Evolutionary conservation across 75 land plant species (phyloP).

Genomic region (Pseudotsuga menziesii): DNA sequence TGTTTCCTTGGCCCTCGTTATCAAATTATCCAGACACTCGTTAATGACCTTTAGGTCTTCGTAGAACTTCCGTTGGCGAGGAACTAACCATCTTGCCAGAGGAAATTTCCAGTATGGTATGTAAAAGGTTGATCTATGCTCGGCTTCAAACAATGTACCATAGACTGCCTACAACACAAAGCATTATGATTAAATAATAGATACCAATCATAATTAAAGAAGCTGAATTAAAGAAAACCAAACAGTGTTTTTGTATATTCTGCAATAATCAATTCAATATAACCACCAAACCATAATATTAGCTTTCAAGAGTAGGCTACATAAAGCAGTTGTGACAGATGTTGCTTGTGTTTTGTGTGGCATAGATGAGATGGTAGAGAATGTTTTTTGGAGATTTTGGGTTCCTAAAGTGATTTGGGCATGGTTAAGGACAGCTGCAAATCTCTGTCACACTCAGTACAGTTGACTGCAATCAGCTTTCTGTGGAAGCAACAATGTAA

Average conservation of each 20-base stretch:
- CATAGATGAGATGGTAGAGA: no score
- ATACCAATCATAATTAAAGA: not conserved
- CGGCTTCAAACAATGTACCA: conserved; percentile 98
- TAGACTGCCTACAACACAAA: conserved; percentile 76
- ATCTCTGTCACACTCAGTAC: no score
- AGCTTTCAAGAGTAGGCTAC: no score
- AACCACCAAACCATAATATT: no score
- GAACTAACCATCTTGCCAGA: conserved; percentile 80
- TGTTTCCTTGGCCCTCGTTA: conserved; percentile 83
- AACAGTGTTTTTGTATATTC: not conserved
- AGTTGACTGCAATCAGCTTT: no score
- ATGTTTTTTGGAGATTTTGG: no score
- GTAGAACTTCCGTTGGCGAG: conserved; percentile 91
- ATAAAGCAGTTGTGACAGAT: no score
- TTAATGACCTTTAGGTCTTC: conserved; percentile 82
- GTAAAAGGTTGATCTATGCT: conserved; percentile 96
- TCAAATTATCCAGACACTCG: conserved; percentile 91
- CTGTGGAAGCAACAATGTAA: no score
- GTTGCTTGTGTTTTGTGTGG: no score
- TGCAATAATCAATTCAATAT: no score
- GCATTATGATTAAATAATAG: not conserved
- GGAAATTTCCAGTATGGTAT: conserved; percentile 99
- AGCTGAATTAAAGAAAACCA: conserved; percentile 3
- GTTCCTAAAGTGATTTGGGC: no score
- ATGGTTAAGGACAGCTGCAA: no score